These are phyloP conservation scores for Leishmania guyanensis DNA, from an alignment of 208 protist genomes.

Conservation along the genomic window DNA sequence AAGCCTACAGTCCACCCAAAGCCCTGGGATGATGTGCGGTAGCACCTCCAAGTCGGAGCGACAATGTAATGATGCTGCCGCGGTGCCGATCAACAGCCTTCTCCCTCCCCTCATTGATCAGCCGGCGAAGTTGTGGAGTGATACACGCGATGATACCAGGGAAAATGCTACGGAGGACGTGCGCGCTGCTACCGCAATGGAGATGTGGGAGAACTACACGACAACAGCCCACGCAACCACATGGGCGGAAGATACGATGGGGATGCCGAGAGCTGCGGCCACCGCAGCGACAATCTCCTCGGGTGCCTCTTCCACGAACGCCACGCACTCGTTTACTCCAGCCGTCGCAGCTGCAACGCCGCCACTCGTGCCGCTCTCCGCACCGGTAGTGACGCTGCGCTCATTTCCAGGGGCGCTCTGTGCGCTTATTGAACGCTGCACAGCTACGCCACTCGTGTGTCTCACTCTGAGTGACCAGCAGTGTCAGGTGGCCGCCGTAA, in stretches of 20 bases:
- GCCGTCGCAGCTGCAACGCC: not conserved
- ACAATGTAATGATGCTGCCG: not conserved
- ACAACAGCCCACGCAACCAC: slow-evolving; percentile 21
- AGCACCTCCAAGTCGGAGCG: not conserved
- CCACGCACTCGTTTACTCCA: not conserved
- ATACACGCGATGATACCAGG: not conserved
- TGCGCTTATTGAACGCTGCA: slow-evolving; percentile 26
- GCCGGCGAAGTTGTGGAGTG: slow-evolving; percentile 5
- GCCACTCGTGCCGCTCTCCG: not conserved
- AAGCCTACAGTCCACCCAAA: not conserved
- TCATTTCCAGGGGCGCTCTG: slow-evolving; percentile 20
- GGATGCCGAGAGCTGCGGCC: not conserved
- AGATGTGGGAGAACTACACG: slow-evolving; percentile 28
- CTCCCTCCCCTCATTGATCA: slow-evolving; percentile 33
- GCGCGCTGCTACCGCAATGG: slow-evolving; percentile 26
- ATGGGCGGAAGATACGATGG: not conserved
- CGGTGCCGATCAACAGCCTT: slow-evolving; percentile 22
- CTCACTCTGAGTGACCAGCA: slow-evolving; percentile 25
- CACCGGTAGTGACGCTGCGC: not conserved
- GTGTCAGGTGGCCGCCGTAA: slow-evolving; percentile 10
- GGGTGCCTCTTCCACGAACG: not conserved
- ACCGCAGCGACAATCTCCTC: not conserved
- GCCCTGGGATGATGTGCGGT: not conserved
- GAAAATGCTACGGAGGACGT: slow-evolving; percentile 2
- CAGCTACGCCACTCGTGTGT: slow-evolving; percentile 17